Evolutionary conservation across 768 basidiomycete species (phyloP).

Genomic region (Hygrophorus russula): DNA sequence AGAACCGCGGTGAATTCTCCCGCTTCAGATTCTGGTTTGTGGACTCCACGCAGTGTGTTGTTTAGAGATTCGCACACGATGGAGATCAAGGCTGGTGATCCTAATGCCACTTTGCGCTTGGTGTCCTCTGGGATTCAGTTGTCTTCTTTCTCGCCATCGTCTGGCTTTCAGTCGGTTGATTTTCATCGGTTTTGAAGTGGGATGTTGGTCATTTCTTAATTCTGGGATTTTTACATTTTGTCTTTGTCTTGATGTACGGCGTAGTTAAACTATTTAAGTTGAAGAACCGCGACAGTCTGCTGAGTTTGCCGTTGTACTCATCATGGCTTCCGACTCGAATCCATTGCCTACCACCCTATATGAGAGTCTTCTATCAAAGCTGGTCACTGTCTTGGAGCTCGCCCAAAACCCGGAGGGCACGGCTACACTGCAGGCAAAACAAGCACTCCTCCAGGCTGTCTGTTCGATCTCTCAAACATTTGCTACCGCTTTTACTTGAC

Average conservation of each 20-base stretch:
- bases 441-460: conserved; percentile 57
- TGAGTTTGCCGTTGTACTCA: too few species aligned
- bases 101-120: conserved; percentile 9
- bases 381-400: conserved; percentile 48
- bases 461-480: conserved; percentile 10
- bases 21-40: conserved; percentile 11
- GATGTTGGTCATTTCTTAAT: neutral
- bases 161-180: neutral
- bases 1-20: conserved; percentile 8
- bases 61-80: conserved; percentile 6
- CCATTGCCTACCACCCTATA: conserved; percentile 22
- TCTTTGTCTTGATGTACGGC: too few species aligned
- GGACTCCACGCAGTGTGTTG: conserved; percentile 13
- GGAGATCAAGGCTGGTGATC: conserved; percentile 1
- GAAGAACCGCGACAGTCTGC: too few species aligned
- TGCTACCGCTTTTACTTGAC: neutral
- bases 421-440: conserved; percentile 47
- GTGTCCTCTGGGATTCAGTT: conserved; percentile 4
- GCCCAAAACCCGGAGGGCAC: conserved; percentile 47
- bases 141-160: neutral
- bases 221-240: too few species aligned
- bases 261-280: too few species aligned
- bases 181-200: neutral
- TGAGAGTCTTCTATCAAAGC: conserved; percentile 45
- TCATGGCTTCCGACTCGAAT: neutral